Base-by-base conservation (phyloP, 1,284 basidiomycete genomes). In the Moesziomyces sp. region DNA sequence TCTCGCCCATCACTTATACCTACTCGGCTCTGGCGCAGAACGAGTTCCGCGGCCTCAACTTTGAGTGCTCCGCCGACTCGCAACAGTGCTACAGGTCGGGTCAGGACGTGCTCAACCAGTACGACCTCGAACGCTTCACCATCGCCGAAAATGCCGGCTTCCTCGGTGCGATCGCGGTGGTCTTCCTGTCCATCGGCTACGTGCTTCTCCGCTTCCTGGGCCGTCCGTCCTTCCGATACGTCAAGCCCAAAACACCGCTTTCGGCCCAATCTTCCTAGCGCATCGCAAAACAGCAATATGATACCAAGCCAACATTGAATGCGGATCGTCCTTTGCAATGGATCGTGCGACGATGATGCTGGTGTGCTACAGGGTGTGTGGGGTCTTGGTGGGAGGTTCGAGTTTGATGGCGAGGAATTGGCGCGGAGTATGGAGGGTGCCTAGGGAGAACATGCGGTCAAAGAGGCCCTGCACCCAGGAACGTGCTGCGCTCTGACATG, bases 1-100 rank as follows among this genome's bases (percentile, higher is more conserved):
- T 78, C 40, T 78, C 76, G 9, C 77, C 77, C 7, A 67, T 79
- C 63, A 79, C 76, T 6, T 79, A 78, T 56, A 59, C 69, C 19
- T 76, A 69, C 43, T 58, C 64, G 26, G 77, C 77, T 3, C 28
- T 79, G 45, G 55, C 67, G 7, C 71, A 69, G 38, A 79, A 79
- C 63, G 77, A 79, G 42, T 76, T 75, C 42, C 35, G 43, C 9
- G 49, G 53, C 16, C 18, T 72, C 18, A 24, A 49, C 3, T 78
- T 72, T 46, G 56, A n/a, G 11, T 78, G 72, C 45, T n/a, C 46
- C 8, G 59, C 67, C 11, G 53, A 50, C 21, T 53, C 50, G 4
- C 40, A 58, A 19, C 74, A 76, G 53, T 78, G 76, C 55, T 79
- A 79, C 47, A 35, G 54, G 21, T 60, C 58, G 21, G 77, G 77